A percentile compares a stretch with the other conserved stretches of the same genome.
Conservation (phyloP, 352 stramenopile genomes). For the Phytopythium oedochilum region DNA sequence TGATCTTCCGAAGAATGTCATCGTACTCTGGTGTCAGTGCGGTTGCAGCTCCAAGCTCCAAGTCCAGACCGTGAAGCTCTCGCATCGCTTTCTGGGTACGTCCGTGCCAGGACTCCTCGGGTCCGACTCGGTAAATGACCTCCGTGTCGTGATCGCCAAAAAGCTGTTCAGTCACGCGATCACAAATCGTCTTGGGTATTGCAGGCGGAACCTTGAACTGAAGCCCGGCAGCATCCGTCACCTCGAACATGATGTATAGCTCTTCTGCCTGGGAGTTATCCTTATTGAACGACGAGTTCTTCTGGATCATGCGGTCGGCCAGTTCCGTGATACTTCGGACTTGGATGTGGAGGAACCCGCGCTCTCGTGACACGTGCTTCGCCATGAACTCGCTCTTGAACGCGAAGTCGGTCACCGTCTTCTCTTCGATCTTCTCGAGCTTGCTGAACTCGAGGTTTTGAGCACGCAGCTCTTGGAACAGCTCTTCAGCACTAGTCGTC, state of each 20-base stretch:
- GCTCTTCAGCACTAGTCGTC: conserved; percentile 37
- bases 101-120: conserved; percentile 37
- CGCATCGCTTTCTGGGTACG: conserved; percentile 30
- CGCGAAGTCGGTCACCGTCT: conserved; percentile 11
- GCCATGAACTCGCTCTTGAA: conserved; percentile 24
- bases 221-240: conserved; percentile 22
- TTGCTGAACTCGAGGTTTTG: conserved; percentile 49
- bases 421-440: conserved; percentile 27
- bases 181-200: conserved; percentile 3
- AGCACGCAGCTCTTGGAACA: conserved; percentile 38
- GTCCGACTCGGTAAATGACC: conserved; percentile 15
- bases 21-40: conserved; percentile 15
- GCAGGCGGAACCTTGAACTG: conserved; percentile 6
- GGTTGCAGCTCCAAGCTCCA: conserved; percentile 13
- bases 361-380: conserved; percentile 21
- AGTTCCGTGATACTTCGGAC: conserved; percentile 36
- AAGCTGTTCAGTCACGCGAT: conserved; percentile 1
- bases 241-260: conserved; percentile 41
- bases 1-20: conserved; percentile 11
- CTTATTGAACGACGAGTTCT: conserved; percentile 25
- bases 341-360: conserved; percentile 34
- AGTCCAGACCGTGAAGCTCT: conserved; percentile 19
- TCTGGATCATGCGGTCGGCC: conserved; percentile 24
- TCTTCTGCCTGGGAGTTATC: conserved; percentile 23
- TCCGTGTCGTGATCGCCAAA: conserved; percentile 19